Conservation (phyloP, 164 flowering plant genomes). For the Cinnamomum micranthum region DNA sequence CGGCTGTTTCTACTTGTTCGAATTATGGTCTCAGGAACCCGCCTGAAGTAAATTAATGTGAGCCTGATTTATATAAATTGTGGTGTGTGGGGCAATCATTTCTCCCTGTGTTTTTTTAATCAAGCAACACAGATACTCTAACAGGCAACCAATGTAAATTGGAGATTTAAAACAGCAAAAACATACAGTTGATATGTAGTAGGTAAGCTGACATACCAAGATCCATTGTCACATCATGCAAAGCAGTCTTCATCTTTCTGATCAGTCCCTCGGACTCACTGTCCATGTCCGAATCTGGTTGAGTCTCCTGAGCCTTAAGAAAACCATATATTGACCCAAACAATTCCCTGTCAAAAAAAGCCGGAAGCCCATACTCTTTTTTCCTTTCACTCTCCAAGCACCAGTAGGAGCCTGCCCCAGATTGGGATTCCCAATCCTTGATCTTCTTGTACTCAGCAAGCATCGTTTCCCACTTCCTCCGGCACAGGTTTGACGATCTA, state of each 20-base stretch:
- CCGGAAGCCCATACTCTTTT: conserved; percentile 36
- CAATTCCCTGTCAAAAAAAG: conserved; percentile 38
- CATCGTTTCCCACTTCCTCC: conserved; percentile 56
- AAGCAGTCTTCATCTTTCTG: conserved; percentile 11
- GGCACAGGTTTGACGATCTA: conserved; percentile 45
- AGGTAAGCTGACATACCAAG: conserved; percentile 13
- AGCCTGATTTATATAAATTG: no score
- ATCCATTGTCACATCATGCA: conserved; percentile 4
- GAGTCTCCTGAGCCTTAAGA: conserved; percentile 24
- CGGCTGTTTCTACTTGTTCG: no score
- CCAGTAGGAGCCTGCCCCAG: conserved; percentile 35
- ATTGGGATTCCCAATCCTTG: conserved; percentile 35
- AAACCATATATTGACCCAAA: conserved; percentile 32
- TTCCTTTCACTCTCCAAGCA: conserved; percentile 32
- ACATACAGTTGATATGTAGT: neutral
- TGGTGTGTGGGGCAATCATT: no score
- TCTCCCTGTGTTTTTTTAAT: no score
- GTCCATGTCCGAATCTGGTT: conserved; percentile 32
- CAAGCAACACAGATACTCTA: no score
- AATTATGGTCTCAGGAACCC: no score
- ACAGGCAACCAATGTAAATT: no score
- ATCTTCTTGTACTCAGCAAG: conserved; percentile 39
- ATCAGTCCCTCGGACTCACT: conserved; percentile 32
- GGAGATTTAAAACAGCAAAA: no score
- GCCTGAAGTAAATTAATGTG: no score